phyloP scores from a whole-genome alignment of 306 rosid genomes.

The Cicer chorassanicum region DNA sequence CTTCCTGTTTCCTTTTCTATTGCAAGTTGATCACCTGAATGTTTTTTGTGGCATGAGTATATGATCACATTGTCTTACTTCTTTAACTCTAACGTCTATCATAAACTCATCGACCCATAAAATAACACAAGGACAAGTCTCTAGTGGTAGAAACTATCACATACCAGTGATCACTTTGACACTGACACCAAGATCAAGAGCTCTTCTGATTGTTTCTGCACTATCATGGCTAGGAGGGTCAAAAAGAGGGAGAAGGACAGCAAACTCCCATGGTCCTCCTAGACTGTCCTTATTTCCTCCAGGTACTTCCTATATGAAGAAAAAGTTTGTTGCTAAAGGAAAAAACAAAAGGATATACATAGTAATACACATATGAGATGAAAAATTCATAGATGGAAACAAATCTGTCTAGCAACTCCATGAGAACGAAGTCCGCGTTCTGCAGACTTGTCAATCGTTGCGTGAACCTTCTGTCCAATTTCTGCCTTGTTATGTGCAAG shows the following conservation, averaged over 20 bases:
- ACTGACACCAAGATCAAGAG: constrained; percentile 77
- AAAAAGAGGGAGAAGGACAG: constrained; percentile 76
- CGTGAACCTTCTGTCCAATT: constrained; percentile 59
- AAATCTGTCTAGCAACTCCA: constrained; percentile 66
- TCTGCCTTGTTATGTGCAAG: constrained; percentile 66
- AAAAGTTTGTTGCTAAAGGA: neutral
- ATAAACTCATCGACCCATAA: neutral
- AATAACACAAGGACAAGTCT: too few species aligned
- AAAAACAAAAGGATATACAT: constrained; percentile 13
- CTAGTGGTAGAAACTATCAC: constrained; percentile 3
- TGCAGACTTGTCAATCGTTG: constrained; percentile 69
- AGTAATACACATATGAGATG: constrained; percentile 1
- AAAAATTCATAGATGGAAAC: neutral
- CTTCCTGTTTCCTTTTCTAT: constrained; percentile 83
- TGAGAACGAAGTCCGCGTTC: constrained; percentile 81
- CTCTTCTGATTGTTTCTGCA: constrained; percentile 80
- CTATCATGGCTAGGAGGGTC: constrained; percentile 88
- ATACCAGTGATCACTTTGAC: constrained; percentile 84
- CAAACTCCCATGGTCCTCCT: constrained; percentile 84
- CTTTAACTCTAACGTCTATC: neutral
- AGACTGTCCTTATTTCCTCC: constrained; percentile 66
- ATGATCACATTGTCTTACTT: neutral
- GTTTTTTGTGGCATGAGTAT: constrained; percentile 27
- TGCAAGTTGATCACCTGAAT: constrained; percentile 77
- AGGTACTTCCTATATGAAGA: constrained; percentile 61